A percentile compares a stretch with the other conserved stretches of the same genome.
phyloP scores from a whole-genome alignment of 163 green algal genomes.

The Chlorella variabilis region DNA sequence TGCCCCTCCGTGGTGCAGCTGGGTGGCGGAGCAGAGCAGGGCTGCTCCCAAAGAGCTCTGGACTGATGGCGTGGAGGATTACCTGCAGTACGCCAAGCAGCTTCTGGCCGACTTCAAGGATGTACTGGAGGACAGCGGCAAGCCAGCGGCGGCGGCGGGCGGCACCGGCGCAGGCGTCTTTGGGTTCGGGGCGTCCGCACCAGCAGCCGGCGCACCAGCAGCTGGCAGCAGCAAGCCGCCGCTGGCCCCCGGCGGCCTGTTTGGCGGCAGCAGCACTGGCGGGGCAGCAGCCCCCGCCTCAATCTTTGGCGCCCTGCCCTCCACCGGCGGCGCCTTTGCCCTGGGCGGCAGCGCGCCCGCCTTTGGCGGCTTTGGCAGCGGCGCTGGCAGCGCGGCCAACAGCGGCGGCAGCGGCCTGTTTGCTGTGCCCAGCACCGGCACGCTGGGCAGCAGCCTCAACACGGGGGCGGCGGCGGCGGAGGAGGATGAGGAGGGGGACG shows the following conservation, averaged over 20 bases:
- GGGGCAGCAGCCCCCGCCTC: not conserved
- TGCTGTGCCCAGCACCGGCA: conserved; percentile 1
- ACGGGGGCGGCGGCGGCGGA: not conserved
- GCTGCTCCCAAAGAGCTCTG: conserved; percentile 47
- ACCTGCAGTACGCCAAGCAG: conserved; percentile 45
- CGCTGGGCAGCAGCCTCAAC: conserved; percentile 29
- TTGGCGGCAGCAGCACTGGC: not conserved
- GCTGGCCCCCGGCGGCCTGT: conserved; percentile 21
- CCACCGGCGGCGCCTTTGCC: conserved; percentile 13
- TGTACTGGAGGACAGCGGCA: conserved; percentile 20
- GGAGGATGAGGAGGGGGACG: conserved; percentile 37
- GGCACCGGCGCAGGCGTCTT: not conserved
- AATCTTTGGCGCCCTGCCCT: conserved; percentile 11
- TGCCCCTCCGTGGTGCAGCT: conserved; percentile 29
- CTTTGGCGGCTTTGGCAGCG: conserved; percentile 21
- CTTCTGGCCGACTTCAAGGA: conserved; percentile 47
- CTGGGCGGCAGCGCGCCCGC: not conserved
- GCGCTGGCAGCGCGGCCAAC: not conserved
- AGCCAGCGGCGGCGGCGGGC: not conserved
- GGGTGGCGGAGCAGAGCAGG: conserved; percentile 44
- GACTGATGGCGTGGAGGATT: conserved; percentile 58
- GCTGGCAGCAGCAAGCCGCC: conserved; percentile 19
- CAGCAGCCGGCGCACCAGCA: not conserved
- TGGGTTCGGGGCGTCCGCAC: not conserved
- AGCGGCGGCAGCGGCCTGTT: conserved; percentile 23